Conservation (phyloP, 352 stramenopile genomes). For the Plasmopara viticola region DNA sequence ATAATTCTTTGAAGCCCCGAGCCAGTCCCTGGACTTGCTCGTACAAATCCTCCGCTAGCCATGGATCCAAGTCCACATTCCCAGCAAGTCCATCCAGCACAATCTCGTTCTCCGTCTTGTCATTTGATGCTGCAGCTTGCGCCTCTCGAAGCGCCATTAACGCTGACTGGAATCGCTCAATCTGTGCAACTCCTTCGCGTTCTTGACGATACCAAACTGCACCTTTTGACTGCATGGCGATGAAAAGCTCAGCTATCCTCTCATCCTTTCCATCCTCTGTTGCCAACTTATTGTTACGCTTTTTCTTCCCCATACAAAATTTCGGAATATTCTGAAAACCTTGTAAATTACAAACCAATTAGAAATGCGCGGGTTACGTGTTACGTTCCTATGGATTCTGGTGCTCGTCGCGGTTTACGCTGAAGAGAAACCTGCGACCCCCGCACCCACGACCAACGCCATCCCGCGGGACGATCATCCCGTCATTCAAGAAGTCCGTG, state of each 20-base stretch:
- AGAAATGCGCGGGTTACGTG: constrained; percentile 10
- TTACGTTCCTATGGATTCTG: constrained; percentile 21
- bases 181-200: constrained; percentile 53
- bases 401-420: constrained; percentile 17
- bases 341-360: neutral
- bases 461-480: constrained; percentile 48
- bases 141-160: constrained; percentile 35
- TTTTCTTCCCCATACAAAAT: constrained; percentile 37
- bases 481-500: constrained; percentile 53
- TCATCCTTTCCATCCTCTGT: neutral
- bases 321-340: neutral
- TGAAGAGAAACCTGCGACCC: constrained; percentile 2
- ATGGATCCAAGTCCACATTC: constrained; percentile 52
- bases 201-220: constrained; percentile 54
- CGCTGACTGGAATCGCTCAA: constrained; percentile 66
- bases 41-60: constrained; percentile 61
- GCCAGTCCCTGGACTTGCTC: constrained; percentile 47
- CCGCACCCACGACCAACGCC: constrained; percentile 22
- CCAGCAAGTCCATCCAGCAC: constrained; percentile 24
- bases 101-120: constrained; percentile 1
- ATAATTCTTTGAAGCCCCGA: constrained; percentile 39
- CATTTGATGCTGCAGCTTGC: constrained; percentile 1
- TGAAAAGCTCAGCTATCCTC: constrained; percentile 25
- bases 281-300: constrained; percentile 20
- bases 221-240: constrained; percentile 35